phyloP scores from a whole-genome alignment of 1,284 basidiomycete genomes.

The Abortiporus biennis region DNA sequence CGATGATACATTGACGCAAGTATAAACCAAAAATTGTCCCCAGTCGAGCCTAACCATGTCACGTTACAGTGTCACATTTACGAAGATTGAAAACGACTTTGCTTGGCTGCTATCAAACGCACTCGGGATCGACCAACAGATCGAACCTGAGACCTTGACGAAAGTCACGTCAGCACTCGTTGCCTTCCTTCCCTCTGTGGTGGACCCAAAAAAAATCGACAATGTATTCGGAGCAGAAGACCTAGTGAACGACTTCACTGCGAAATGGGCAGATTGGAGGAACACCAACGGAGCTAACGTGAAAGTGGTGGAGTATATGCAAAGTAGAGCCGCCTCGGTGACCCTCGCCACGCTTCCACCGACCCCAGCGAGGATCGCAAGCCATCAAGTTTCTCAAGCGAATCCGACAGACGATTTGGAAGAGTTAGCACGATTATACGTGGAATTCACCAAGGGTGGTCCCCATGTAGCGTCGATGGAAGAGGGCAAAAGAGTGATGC shows the following conservation, averaged over 20 bases:
- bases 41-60: neutral
- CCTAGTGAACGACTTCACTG: slow-evolving; percentile 14
- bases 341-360: slow-evolving; percentile 13
- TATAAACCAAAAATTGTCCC: neutral
- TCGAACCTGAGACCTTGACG: too few relatives aligned
- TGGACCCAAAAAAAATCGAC: slow-evolving; percentile 9
- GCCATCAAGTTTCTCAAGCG: slow-evolving; percentile 9
- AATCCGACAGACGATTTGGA: slow-evolving; percentile 10
- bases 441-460: slow-evolving; percentile 12
- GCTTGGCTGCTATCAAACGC: slow-evolving; percentile 10
- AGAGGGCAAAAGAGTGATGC: slow-evolving; percentile 5
- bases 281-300: slow-evolving; percentile 6
- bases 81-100: slow-evolving; percentile 8
- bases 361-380: slow-evolving; percentile 1
- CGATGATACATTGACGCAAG: slow-evolving; percentile 13
- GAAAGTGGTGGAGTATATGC: slow-evolving; percentile 7
- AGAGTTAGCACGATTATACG: slow-evolving; percentile 11
- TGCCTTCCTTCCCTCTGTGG: neutral
- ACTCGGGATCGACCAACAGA: neutral
- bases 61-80: slow-evolving; percentile 7
- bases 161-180: slow-evolving; percentile 1
- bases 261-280: slow-evolving; percentile 10
- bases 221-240: slow-evolving; percentile 13
- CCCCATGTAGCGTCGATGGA: slow-evolving; percentile 8
- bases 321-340: slow-evolving; percentile 13